Evolutionary conservation across 106 monocot species (phyloP).

Genomic region (Apostasia ramifera): DNA sequence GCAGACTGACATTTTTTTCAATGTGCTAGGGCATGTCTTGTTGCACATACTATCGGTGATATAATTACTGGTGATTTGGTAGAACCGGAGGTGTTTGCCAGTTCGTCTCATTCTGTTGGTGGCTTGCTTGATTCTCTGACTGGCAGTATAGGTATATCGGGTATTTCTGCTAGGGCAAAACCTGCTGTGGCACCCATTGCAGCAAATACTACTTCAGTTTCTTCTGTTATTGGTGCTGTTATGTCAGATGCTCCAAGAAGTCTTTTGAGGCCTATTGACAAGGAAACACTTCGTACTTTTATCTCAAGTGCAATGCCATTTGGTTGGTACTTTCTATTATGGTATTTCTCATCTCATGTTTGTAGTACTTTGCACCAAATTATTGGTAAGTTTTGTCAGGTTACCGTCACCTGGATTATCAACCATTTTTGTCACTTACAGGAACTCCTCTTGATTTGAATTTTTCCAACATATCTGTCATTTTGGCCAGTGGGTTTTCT

Average conservation of each 20-base stretch:
- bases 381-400: slow-evolving; percentile 3
- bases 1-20: background rate
- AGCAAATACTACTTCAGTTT: slow-evolving; percentile 29
- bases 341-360: slow-evolving; percentile 36
- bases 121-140: slow-evolving; percentile 94
- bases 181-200: slow-evolving; percentile 56
- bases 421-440: slow-evolving; percentile 17
- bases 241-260: slow-evolving; percentile 51
- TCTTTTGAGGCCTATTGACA: slow-evolving; percentile 55
- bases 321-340: slow-evolving; percentile 77
- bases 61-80: slow-evolving; percentile 68
- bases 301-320: slow-evolving; percentile 88
- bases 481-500: slow-evolving; percentile 70
- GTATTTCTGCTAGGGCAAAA: slow-evolving; percentile 74
- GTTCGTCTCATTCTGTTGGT: slow-evolving; percentile 67
- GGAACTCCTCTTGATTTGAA: slow-evolving; percentile 90
- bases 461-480: slow-evolving; percentile 56
- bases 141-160: slow-evolving; percentile 84
- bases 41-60: slow-evolving; percentile 77
- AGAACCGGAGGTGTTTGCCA: slow-evolving; percentile 70
- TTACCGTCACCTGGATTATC: slow-evolving; percentile 1
- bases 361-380: background rate
- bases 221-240: slow-evolving; percentile 42
- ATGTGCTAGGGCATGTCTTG: slow-evolving; percentile 59
- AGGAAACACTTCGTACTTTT: slow-evolving; percentile 66